These are phyloP conservation scores for Cercospora brassicicola DNA, from an alignment of 2,329 filamentous ascomycete species.

Conservation along the genomic window DNA sequence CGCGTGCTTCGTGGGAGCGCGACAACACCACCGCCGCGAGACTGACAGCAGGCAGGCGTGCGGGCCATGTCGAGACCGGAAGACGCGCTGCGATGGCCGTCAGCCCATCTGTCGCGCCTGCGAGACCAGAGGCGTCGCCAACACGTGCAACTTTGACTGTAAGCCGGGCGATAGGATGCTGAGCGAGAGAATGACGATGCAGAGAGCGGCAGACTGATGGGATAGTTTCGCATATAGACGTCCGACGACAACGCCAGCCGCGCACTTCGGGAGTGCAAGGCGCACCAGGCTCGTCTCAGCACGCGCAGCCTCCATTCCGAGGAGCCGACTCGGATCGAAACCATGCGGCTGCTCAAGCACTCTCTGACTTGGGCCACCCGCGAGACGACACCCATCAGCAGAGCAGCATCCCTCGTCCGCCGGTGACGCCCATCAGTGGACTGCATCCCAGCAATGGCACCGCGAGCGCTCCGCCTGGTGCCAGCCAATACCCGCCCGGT, in stretches of 20 bases:
- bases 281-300: slow-evolving; percentile 1
- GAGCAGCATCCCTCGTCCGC: neutral
- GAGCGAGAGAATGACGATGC: neutral
- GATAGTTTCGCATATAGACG: slow-evolving; percentile 7
- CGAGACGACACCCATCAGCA: neutral
- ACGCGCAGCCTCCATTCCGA: slow-evolving; percentile 8
- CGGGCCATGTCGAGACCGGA: slow-evolving; percentile 30
- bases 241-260: slow-evolving; percentile 21
- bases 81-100: slow-evolving; percentile 31
- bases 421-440: neutral
- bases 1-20: neutral
- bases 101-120: slow-evolving; percentile 28
- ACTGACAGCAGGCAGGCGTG: slow-evolving; percentile 16
- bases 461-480: neutral
- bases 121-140: slow-evolving; percentile 25
- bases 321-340: slow-evolving; percentile 20
- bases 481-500: neutral
- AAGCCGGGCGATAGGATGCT: neutral
- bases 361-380: slow-evolving; percentile 18
- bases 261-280: slow-evolving; percentile 8
- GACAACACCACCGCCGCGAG: neutral
- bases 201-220: neutral
- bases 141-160: slow-evolving; percentile 26
- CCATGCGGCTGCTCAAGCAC: slow-evolving; percentile 24
- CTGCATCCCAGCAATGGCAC: slow-evolving; percentile 1